Base-by-base conservation (phyloP, 345 rosid species). In the Syzygium oleosum region DNA sequence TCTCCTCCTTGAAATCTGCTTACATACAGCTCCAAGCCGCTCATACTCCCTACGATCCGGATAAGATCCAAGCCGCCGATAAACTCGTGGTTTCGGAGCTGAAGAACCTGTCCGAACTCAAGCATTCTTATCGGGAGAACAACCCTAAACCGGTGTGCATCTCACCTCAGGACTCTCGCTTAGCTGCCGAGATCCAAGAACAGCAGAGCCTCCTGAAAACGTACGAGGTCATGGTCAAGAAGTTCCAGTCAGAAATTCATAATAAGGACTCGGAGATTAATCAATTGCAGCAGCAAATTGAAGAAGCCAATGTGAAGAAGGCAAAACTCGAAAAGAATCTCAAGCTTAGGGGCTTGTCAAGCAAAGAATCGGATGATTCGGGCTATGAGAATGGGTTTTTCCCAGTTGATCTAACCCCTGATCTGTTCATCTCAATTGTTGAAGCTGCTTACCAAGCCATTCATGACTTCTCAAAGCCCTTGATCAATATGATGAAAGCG, bases 401-500 rank as follows among this genome's bases (percentile, higher is more conserved):
- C 73, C 86, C 86, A 29, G 85, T 89, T 56, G 90, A 89, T 61
- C 90, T 89, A 31, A 89, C 88, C 52, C 79, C 88, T 11, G 90
- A 89, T 41, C 85, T 89, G 65, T 87, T 87, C 77, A 43, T 89
- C 27, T 89, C 90, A 29, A 84, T 54, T 84, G 90, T 87, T 29
- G 90, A 86, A 31, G 88, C 88, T 53, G 85, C 90, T 68, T 89
- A 77, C 27, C 85, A 21, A 65, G 88, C 90, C 84, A 87, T 89
- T 86, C 90, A 89, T 84, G 90, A 89, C 84, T 89, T 89, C 55
- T 89, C 88, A 31, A 89, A 89, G 79, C 88, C 90, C 31, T 59
- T 89, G 49, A 89, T 89, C 55, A 89, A 89, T 77, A 89, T 89
- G 90, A 87, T 89, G 90, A 89, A 89, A 78, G 90, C 90, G 8